Evolutionary conservation across 495 filamentous ascomycete species (phyloP), one percentile per base, ranked within the genome.

Genomic region (Penicillium maclennaniae): DNA sequence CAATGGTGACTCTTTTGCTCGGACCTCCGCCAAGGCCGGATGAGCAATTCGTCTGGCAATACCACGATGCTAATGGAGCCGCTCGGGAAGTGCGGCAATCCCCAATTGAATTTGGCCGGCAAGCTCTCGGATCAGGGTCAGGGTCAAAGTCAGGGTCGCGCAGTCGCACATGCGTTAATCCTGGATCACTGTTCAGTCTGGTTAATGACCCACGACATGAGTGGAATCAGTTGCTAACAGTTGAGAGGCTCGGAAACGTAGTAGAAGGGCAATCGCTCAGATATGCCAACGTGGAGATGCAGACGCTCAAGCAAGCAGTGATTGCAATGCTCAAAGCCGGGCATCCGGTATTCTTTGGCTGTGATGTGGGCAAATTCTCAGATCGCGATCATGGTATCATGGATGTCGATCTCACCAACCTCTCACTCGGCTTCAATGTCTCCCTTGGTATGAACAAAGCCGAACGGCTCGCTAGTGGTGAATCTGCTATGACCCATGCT

Each of bases 341-440:
- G 23, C 65, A 87, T 8, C 90, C 91, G 16, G 79, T 93, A 44
- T 96, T 96, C 77, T 96, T 95, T 69, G 90, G 90, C 42, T 86
- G 79, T 38, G 90, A 96, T 59, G 90, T 93, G 1, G 90, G 90
- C 36, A 91, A 93, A 66, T 91, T 83, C 69, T 82, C 76, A 48
- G 83, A 91, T 59, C 60, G 62, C 0, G 49, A 53, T 3, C 73
- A 69, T n/a, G 90, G 90, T 27, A 81, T 93, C 61, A 87, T 95
- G 84, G 89, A 93, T 64, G 71, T 81, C 6, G 77, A 74, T 3
- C 70, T 93, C 27, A 77, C 85, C 52, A 85, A 93, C 60, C 89
- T 88, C 63, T 75, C 84, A 54, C 81, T 93, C 1, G 90, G 87
- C 5, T 91, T 93, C 71, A 88, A 91, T 53, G 70, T 91, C 53